phyloP scores from a whole-genome alignment of 2,329 filamentous ascomycete species.

The Beauveria varroae region DNA sequence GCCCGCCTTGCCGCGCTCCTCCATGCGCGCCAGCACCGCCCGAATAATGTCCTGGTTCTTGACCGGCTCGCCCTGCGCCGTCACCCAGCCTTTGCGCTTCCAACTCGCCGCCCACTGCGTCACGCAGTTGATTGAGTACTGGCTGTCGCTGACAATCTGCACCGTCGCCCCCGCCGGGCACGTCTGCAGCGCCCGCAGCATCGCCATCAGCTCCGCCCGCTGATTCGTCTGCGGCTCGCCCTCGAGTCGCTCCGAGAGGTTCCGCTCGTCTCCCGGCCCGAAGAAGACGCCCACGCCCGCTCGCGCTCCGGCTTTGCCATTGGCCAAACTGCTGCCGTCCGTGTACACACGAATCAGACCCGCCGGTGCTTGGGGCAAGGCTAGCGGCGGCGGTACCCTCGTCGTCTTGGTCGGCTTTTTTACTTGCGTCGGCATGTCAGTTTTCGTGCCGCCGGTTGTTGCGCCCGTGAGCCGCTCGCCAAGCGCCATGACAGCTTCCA shows the following conservation, averaged over 20 bases:
- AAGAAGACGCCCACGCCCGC: conserved; percentile 61
- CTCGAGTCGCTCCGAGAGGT: conserved; percentile 66
- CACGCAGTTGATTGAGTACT: conserved; percentile 84
- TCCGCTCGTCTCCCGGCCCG: conserved; percentile 47
- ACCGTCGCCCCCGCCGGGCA: conserved; percentile 61
- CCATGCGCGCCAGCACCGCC: conserved; percentile 62
- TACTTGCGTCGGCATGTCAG: conserved; percentile 11
- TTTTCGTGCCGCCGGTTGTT: conserved; percentile 10
- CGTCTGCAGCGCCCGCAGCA: conserved; percentile 74
- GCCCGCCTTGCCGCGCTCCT: conserved; percentile 54
- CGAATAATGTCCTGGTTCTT: conserved; percentile 83
- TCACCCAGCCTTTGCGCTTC: conserved; percentile 71
- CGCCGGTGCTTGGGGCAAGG: conserved; percentile 11
- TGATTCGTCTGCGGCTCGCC: conserved; percentile 84
- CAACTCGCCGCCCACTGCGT: conserved; percentile 77
- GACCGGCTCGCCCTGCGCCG: conserved; percentile 60
- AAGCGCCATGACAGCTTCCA: conserved; percentile 34
- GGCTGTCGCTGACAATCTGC: conserved; percentile 79
- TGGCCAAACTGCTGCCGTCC: conserved; percentile 54
- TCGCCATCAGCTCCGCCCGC: conserved; percentile 86
- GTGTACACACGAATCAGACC: conserved; percentile 47
- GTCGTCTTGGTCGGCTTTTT: conserved; percentile 14
- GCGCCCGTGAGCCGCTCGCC: conserved; percentile 22
- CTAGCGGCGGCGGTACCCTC: conserved; percentile 8
- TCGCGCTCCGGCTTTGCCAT: conserved; percentile 46